phyloP scores from a whole-genome alignment of 805 yeast genomes.

The Huiozyma naganishii region DNA sequence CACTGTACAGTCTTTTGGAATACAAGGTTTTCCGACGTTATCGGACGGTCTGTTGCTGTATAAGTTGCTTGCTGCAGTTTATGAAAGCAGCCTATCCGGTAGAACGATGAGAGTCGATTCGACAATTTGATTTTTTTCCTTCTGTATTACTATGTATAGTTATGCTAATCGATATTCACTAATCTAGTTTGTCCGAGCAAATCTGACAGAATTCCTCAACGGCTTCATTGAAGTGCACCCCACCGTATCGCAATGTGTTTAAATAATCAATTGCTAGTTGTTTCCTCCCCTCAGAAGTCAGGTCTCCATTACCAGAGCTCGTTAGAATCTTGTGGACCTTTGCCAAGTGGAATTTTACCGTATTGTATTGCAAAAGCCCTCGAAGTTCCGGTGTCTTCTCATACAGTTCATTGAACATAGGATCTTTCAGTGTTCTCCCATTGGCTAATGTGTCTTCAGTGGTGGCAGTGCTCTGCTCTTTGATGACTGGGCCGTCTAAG shows the following conservation, averaged over 20 bases:
- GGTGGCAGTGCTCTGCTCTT: background rate
- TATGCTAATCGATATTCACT: background rate
- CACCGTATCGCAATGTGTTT: conserved; percentile 45
- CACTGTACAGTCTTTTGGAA: conserved; percentile 8
- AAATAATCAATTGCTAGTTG: conserved; percentile 50
- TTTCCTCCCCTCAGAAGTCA: conserved; percentile 28
- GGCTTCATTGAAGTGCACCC: conserved; percentile 48
- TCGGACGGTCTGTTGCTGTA: conserved; percentile 13
- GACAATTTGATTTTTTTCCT: background rate
- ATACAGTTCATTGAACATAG: conserved; percentile 24
- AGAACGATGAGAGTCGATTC: conserved; percentile 1
- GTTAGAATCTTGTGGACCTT: conserved; percentile 38
- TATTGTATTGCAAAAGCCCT: conserved; percentile 34
- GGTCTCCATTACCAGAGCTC: conserved; percentile 12
- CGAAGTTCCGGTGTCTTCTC: conserved; percentile 33
- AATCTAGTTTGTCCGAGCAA: conserved; percentile 6
- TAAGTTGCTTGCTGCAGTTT: conserved; percentile 9
- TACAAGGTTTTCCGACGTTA: conserved; percentile 15
- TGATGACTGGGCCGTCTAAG: conserved; percentile 5
- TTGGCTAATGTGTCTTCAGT: background rate
- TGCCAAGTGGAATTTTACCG: conserved; percentile 45
- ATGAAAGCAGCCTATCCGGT: conserved; percentile 7
- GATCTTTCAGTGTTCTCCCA: conserved; percentile 1
- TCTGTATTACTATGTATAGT: background rate
- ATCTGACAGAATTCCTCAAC: conserved; percentile 51